These are phyloP conservation scores for Avena sativa DNA, from an alignment of 176 grass and related monocot genomes.

Conservation along the genomic window DNA sequence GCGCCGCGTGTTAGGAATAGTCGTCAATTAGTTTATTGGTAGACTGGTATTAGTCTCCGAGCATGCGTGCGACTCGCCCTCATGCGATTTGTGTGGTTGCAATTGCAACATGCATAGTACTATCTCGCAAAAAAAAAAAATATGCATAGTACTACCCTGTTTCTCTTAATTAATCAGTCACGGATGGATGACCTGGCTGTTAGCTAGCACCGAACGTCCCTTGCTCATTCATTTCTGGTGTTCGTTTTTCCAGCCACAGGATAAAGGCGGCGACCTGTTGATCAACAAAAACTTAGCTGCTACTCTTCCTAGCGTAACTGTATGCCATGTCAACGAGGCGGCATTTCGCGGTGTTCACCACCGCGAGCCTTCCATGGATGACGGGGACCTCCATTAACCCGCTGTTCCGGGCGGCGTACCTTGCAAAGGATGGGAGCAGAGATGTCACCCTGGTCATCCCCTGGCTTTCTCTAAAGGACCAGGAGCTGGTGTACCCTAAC, in stretches of 20 bases:
- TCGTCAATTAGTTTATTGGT: background rate
- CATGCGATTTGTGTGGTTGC: conserved; percentile 3
- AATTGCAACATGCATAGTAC: background rate
- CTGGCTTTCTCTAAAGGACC: conserved; percentile 79
- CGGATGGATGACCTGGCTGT: no score
- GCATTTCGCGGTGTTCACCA: conserved; percentile 92
- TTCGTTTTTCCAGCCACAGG: no score
- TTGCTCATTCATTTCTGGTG: no score
- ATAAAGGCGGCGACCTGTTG: no score
- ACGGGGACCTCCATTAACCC: conserved; percentile 91
- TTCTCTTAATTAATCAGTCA: no score
- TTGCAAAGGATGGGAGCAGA: conserved; percentile 62
- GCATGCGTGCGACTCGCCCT: background rate
- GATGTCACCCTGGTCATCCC: conserved; percentile 89
- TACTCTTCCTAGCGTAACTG: no score
- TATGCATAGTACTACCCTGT: no score
- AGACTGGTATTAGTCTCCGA: background rate
- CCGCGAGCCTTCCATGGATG: conserved; percentile 94
- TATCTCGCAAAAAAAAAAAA: no score
- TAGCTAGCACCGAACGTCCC: no score
- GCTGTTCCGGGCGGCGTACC: conserved; percentile 71
- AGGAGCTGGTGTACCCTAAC: conserved; percentile 84
- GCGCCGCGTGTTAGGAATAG: background rate
- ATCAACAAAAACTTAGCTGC: no score
- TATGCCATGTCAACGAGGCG: conserved; percentile 57